Conservation (phyloP, 2,329 filamentous ascomycete genomes). For the Fusarium sp. region DNA sequence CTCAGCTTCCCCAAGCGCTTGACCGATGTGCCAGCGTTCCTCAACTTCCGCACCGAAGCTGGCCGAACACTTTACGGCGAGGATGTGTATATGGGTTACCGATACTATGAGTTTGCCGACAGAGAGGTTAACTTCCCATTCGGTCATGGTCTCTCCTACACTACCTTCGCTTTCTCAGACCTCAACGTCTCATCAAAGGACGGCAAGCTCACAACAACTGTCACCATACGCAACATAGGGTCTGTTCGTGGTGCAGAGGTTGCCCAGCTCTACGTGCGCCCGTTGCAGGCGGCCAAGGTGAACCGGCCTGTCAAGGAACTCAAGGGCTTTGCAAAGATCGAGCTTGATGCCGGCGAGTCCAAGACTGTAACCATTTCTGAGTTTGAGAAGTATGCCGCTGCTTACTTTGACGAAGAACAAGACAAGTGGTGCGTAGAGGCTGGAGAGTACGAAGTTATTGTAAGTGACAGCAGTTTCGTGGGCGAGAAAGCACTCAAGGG, state of each 20-base stretch:
- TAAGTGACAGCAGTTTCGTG: constrained; percentile 67
- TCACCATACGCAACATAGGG: constrained; percentile 73
- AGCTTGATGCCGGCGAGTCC: constrained; percentile 68
- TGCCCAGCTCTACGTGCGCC: constrained; percentile 66
- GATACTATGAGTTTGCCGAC: constrained; percentile 80
- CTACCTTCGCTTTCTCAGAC: constrained; percentile 69
- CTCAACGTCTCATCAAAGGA: constrained; percentile 60
- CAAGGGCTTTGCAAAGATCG: constrained; percentile 73
- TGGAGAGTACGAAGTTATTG: constrained; percentile 72
- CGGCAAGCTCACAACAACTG: constrained; percentile 59
- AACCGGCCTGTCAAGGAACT: constrained; percentile 70
- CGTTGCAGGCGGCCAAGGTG: constrained; percentile 64
- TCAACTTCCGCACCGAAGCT: constrained; percentile 78
- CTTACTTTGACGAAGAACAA: constrained; percentile 77
- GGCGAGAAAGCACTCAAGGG: constrained; percentile 61
- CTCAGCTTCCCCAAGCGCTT: constrained; percentile 75
- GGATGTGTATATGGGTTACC: constrained; percentile 83
- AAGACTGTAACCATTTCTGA: constrained; percentile 67
- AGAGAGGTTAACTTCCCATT: constrained; percentile 78
- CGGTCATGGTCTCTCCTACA: constrained; percentile 83
- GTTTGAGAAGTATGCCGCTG: constrained; percentile 71
- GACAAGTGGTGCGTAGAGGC: constrained; percentile 74
- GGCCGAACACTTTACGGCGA: constrained; percentile 81
- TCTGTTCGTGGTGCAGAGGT: constrained; percentile 63
- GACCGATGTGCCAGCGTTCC: constrained; percentile 78